A percentile compares a stretch with the other conserved stretches of the same genome.
Conservation (phyloP, 345 rosid species). For the Rhodomyrtus tomentosa region DNA sequence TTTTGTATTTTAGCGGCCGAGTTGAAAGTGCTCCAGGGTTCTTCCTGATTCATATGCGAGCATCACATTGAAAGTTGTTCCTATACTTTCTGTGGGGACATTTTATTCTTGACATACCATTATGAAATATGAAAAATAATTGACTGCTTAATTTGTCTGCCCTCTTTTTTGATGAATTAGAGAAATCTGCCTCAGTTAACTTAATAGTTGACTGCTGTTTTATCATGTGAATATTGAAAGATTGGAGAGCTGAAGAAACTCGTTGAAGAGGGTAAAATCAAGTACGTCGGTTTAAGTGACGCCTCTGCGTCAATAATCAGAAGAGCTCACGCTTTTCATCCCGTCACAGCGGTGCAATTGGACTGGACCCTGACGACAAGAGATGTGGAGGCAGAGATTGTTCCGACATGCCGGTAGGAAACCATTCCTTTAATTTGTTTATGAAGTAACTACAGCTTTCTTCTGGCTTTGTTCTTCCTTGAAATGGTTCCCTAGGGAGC, state of each 20-base stretch:
- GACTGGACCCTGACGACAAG: slow-evolving; percentile 84
- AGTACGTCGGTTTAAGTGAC: slow-evolving; percentile 60
- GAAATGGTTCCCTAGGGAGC: slow-evolving; percentile 30
- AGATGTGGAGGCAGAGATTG: slow-evolving; percentile 64
- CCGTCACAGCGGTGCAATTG: slow-evolving; percentile 52
- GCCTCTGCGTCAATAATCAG: slow-evolving; percentile 75
- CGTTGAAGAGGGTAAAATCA: slow-evolving; percentile 66
- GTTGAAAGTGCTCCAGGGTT: not conserved
- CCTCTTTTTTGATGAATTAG: not conserved
- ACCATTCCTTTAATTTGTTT: not conserved
- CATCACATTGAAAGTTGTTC: not conserved
- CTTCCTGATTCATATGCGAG: not conserved
- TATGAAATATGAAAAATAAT: not conserved
- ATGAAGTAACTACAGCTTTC: not conserved
- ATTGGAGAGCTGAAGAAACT: slow-evolving; percentile 64
- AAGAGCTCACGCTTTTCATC: slow-evolving; percentile 77
- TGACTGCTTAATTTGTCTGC: not conserved
- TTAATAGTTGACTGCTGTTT: not conserved
- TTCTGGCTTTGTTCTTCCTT: not conserved
- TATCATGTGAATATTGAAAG: not conserved
- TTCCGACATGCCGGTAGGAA: slow-evolving; percentile 23
- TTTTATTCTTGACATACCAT: not conserved
- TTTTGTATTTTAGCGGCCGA: not conserved
- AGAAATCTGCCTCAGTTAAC: not conserved
- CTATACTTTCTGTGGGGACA: not conserved